Evolutionary conservation across 2,329 filamentous ascomycete genomes (phyloP), one percentile per base, ranked within the genome.

Genomic region (Tothia fuscella): DNA sequence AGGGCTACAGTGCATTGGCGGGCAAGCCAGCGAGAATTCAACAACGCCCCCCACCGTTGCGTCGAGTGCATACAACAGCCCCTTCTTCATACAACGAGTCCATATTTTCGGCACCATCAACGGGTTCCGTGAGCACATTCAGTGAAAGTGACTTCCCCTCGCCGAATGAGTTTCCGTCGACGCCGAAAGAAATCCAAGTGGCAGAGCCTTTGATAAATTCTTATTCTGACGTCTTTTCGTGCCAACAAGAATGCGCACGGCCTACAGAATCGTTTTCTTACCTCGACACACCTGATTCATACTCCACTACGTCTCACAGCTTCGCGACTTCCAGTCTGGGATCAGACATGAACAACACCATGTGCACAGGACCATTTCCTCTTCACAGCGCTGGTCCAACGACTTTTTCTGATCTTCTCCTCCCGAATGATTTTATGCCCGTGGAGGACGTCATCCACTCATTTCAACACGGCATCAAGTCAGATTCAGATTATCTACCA

Each of bases 91-190:
- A 58, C 43, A 64, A 67, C 36, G 61, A 63, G 10, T 53, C 55
- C 29, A 56, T 56, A 10, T 52, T 64, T 29, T 68, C 66, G 19
- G 58, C 60, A 4, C 43, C 44, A 16, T 67, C 67, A 4, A 63
- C 62, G 6, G 62, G 62, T 37, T 67, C 66, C 5, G 51, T 66
- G 17, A 62, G 62, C 38, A 66, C 65, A 13, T 69, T 64, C 49
- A 62, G 63, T 41, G 65, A 68, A 44, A 63, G 63, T 42, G 66
- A 68, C 46, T 68, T 63, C 44, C 60, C 62, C 24, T 66, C 65
- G 16, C 38, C 44, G 21, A 52, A 60, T 45, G 66, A 70, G 43
- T 68, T 60, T 43, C 64, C 66, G 14, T 59, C 62, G 9, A 68
- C 66, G 14, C 64, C 66, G 20, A 62, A 64, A 16, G 65, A 65